These are phyloP conservation scores for Geopyxis carbonaria DNA, from an alignment of 495 filamentous ascomycete species.

Conservation along the genomic window DNA sequence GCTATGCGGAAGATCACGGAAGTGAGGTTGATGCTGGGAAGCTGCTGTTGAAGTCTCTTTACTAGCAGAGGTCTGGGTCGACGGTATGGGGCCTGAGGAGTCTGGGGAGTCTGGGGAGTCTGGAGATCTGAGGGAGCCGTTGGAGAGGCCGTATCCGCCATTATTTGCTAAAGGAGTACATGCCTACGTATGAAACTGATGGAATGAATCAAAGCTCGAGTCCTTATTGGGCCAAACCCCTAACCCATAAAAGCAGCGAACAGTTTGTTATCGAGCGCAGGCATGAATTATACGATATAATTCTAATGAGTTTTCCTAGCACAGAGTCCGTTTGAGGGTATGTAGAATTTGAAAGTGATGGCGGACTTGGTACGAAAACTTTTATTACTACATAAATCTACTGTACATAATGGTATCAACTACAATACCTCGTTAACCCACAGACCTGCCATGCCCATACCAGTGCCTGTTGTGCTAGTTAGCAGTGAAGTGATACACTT, in stretches of 20 bases:
- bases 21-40: constrained; percentile 3
- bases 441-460: constrained; percentile 67
- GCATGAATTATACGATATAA: too few relatives aligned
- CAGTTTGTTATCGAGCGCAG: too few relatives aligned
- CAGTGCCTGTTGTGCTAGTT: constrained; percentile 34
- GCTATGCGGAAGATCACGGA: constrained; percentile 5
- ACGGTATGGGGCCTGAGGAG: too few relatives aligned
- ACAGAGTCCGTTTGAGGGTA: too few relatives aligned
- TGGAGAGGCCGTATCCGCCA: neutral
- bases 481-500: neutral
- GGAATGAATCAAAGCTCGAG: too few relatives aligned
- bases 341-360: neutral
- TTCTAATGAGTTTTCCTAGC: too few relatives aligned
- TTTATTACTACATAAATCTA: neutral
- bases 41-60: constrained; percentile 1
- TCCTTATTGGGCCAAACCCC: too few relatives aligned
- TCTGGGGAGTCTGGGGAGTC: neutral
- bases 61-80: neutral
- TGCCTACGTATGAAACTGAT: too few relatives aligned
- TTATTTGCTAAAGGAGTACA: too few relatives aligned
- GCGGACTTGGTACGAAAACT: neutral
- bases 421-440: constrained; percentile 48
- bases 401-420: neutral
- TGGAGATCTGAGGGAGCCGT: neutral
- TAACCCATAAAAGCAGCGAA: too few relatives aligned